phyloP scores from a whole-genome alignment of 371 early-diverging fungal species.

The Rhizomucor pusillus region DNA sequence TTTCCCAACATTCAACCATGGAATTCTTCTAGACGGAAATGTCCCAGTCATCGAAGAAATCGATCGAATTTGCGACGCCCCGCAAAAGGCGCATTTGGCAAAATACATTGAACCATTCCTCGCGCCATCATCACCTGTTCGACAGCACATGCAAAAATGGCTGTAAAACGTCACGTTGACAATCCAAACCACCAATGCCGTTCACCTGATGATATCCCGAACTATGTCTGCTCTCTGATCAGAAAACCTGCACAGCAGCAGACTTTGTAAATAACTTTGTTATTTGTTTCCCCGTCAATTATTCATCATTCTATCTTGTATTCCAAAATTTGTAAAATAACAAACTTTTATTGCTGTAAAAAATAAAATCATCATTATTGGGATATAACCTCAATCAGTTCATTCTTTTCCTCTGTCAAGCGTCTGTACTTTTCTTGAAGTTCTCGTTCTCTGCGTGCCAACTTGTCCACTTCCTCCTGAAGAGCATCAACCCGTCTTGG shows the following conservation, averaged over 20 bases:
- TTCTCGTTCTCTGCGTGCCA: conserved; percentile 64
- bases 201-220: too few relatives aligned
- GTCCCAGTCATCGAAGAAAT: neutral
- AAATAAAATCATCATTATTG: too few relatives aligned
- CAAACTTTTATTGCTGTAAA: too few relatives aligned
- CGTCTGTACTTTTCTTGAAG: conserved; percentile 74
- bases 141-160: conserved; percentile 4
- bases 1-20: neutral
- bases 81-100: conserved; percentile 7
- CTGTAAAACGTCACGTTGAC: too few relatives aligned
- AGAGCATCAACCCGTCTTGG: conserved; percentile 66
- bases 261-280: too few relatives aligned
- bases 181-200: too few relatives aligned
- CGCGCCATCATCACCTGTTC: neutral
- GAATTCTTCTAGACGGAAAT: neutral
- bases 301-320: too few relatives aligned
- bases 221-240: too few relatives aligned
- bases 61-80: neutral
- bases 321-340: too few relatives aligned
- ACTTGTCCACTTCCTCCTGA: conserved; percentile 60
- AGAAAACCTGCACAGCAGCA: too few relatives aligned
- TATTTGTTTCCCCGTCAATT: too few relatives aligned
- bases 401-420: conserved; percentile 50
- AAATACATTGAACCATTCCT: neutral
- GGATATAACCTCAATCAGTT: neutral